Evolutionary conservation across 805 yeast genomes (phyloP), one percentile per base, ranked within the genome.

Genomic region (Saccharomyces kudriavzevii): DNA sequence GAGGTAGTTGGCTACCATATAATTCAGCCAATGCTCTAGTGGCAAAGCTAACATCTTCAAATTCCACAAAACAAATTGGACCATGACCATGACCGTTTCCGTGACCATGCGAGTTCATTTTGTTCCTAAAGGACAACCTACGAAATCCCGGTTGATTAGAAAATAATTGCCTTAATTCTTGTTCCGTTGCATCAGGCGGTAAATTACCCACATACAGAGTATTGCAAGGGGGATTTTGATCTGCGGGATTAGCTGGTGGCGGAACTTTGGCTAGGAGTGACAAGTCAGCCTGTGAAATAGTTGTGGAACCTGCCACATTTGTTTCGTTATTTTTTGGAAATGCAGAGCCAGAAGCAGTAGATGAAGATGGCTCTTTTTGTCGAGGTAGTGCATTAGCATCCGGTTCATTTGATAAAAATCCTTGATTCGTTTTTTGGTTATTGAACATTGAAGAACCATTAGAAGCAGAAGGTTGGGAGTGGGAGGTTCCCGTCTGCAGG

Each of bases 1-100:
- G 51, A 17, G 95, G 94, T 62, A 92, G 76, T 4, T 92, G 88
- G 56, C 91, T 77, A 11, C 98, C 98, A 66, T 91, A 92, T 50
- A 91, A 74, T 70, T 90, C 96, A 30, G 95, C 95, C 56, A 91
- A 76, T 0, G 97, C 96, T 60, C 87, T 77, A 1, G 97, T 89
- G 1, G 97, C 97, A 69, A 81, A 85, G 1, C 85, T 83, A 52
- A 91, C 95, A 66, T 90, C 96, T 61, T 92, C 97, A 73, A 91
- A 91, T 74, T 91, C 98, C 50, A 91, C 98, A 76, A 91, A 91
- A 70, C 98, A 91, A 97, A 91, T 91, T 50, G 98, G 98, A 4
- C 97, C 97, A 71, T 86, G 92, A 9, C 71, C 70, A 59, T 56
- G 56, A n/a, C 55, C 54, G 28, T 75, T 77, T 52, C 73, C 73